Percentiles rank a stretch among this genome's conserved stretches.
Evolutionary conservation across 352 stramenopile genomes (phyloP).

Genomic region (Phytophthora meadii): DNA sequence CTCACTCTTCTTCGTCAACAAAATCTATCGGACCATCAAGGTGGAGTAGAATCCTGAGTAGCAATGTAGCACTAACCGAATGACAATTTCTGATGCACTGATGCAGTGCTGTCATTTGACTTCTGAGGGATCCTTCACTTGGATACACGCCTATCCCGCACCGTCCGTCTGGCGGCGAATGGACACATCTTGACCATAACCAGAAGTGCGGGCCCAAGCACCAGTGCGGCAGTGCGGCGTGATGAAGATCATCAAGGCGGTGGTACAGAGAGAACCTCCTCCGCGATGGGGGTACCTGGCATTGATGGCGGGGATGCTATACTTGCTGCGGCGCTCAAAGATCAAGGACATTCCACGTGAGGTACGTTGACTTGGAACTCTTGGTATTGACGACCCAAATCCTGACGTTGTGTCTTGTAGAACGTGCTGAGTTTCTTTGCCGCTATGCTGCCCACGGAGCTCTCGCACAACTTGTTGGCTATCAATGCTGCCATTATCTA

Average conservation of each 20-base stretch:
- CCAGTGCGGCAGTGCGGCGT: background rate
- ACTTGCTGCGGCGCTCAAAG: slow-evolving; percentile 48
- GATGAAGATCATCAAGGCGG: slow-evolving; percentile 48
- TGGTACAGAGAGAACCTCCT: slow-evolving; percentile 28
- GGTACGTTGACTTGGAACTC: slow-evolving; percentile 22
- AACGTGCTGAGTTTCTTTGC: slow-evolving; percentile 67
- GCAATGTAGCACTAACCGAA: background rate
- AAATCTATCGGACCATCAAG: slow-evolving; percentile 98
- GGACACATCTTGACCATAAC: slow-evolving; percentile 5
- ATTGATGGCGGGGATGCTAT: slow-evolving; percentile 46
- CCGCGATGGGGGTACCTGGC: slow-evolving; percentile 51
- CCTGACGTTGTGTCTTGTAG: slow-evolving; percentile 21
- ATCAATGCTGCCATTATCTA: slow-evolving; percentile 56
- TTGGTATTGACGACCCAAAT: background rate
- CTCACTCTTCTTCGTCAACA: slow-evolving; percentile 96
- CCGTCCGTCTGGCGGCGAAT: slow-evolving; percentile 17
- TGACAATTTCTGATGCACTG: background rate
- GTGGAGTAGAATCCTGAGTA: slow-evolving; percentile 83
- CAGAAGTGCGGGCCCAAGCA: slow-evolving; percentile 6
- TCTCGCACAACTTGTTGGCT: slow-evolving; percentile 63
- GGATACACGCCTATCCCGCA: slow-evolving; percentile 16
- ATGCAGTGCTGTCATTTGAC: background rate
- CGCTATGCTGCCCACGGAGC: slow-evolving; percentile 62
- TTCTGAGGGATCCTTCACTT: slow-evolving; percentile 10
- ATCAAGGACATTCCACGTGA: slow-evolving; percentile 55